Base-by-base conservation (phyloP, 179 eudicot genomes). In the Heliamphora pulchella region DNA sequence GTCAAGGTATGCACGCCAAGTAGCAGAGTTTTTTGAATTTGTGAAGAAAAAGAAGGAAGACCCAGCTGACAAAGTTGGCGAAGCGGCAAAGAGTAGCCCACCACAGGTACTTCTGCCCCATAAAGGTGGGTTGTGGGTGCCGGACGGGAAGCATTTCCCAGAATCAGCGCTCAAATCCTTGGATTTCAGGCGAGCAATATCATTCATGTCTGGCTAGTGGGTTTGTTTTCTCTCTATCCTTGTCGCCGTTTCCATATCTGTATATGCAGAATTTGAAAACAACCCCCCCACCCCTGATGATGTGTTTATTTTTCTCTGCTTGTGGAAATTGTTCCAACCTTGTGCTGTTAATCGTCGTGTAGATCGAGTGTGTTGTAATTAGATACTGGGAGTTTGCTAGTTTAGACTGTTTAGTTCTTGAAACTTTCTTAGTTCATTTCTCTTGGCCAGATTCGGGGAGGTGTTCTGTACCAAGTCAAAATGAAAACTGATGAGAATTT, bases 1-100 rank as follows among this genome's bases (percentile, higher is more conserved):
- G 20, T 84, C 87, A 85, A 95, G 98, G 88, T 95, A 91, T 85
- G 98, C 98, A 44, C 91, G 86, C 64, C 98, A 95, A 91, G 98
- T 95, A 76, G 94, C 98, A 0, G 91, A 95, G 85, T 95, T 95
- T 74, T 95, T 95, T 71, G 91, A 91, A 83, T 93, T 91, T 75
- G 98, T 95, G 90, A 93, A 95, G 95, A 91, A 84, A 69, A 88
- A 88, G 86, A 90, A 92, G 74, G 97, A 95, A 86, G 87, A 82
- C 41, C 78, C 84, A 20, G 78, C 82, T 70, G 78, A 87, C 7
- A 82, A 78, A 82, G 79, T 65, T 17, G 82, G 83, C 55, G 85
- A 84, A 77, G 84, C 69, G 17, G 71, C 80, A 74, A 85, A 80
- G 70, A 75, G 65, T 13, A 66, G 64, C 68, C 87, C 82, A 53